A percentile compares a stretch with the other conserved stretches of the same genome.
Evolutionary conservation across 495 filamentous ascomycete species (phyloP).

Genomic region (Neurospora sp.): DNA sequence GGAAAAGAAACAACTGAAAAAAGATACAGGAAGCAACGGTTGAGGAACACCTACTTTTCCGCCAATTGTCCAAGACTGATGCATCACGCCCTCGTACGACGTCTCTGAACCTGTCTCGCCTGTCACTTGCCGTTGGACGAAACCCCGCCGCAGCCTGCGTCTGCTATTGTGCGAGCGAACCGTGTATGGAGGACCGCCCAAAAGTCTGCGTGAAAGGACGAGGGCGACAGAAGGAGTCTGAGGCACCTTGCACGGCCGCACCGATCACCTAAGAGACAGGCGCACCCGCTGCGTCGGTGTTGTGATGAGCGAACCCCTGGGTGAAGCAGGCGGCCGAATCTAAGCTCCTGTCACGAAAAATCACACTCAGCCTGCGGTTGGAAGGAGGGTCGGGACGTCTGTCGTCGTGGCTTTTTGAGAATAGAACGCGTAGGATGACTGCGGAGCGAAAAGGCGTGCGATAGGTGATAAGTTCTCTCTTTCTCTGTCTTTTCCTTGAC

Average conservation of each 20-base stretch:
- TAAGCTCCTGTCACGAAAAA: background rate
- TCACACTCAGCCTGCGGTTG: background rate
- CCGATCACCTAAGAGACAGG: background rate
- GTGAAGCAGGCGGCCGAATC: background rate
- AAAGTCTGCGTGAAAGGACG: background rate
- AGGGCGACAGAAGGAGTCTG: background rate
- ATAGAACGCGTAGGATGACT: background rate
- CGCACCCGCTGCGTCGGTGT: background rate
- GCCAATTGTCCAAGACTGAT: constrained; percentile 13
- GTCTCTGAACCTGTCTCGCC: constrained; percentile 8
- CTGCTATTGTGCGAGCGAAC: background rate
- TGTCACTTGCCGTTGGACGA: constrained; percentile 23
- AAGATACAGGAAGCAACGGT: background rate
- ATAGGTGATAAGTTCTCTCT: background rate
- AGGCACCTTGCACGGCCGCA: background rate
- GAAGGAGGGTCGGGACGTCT: background rate
- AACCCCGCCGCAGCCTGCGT: constrained; percentile 4
- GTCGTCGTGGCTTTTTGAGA: background rate
- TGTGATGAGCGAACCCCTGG: background rate
- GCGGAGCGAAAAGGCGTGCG: background rate
- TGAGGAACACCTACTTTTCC: background rate
- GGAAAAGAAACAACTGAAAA: background rate
- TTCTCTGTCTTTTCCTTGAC: background rate
- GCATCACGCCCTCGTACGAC: constrained; percentile 3
- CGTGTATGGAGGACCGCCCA: background rate